Evolutionary conservation across 768 basidiomycete genomes (phyloP).

Genomic region (Lactarius psammicola): DNA sequence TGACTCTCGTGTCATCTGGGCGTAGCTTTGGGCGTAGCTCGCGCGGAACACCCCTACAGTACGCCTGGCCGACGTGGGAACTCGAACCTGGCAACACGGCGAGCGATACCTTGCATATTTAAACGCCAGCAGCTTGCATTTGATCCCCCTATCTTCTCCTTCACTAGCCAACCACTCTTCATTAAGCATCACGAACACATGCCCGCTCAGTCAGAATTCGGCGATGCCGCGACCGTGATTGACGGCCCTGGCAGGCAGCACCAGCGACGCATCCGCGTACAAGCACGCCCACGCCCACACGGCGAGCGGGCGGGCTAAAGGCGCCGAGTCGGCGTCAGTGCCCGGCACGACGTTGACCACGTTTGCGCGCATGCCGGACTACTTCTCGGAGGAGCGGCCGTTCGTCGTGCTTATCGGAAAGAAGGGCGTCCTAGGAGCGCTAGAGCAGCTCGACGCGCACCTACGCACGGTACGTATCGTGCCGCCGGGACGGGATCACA

Average conservation of each 20-base stretch:
- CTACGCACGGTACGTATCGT: conserved; percentile 49
- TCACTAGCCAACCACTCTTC: not conserved
- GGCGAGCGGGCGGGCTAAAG: conserved; percentile 11
- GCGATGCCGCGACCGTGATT: conserved; percentile 17
- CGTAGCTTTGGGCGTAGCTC: not conserved
- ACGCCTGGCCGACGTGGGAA: no score
- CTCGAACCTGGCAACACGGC: not conserved
- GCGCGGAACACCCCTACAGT: not conserved
- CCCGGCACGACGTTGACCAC: not conserved
- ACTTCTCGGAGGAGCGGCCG: conserved; percentile 51
- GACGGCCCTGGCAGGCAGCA: conserved; percentile 3
- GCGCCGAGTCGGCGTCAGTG: not conserved
- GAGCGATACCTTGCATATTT: not conserved
- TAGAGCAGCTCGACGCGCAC: conserved; percentile 67
- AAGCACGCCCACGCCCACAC: not conserved
- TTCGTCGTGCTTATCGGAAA: conserved; percentile 71
- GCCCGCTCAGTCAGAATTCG: conserved; percentile 17
- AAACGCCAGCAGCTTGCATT: not conserved
- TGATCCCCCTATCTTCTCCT: not conserved
- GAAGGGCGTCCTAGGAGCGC: conserved; percentile 63
- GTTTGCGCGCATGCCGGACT: conserved; percentile 25
- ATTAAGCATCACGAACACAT: not conserved
- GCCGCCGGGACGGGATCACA: no score
- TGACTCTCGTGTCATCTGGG: not conserved
- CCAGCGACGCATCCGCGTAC: not conserved